phyloP scores from a whole-genome alignment of 306 rosid genomes.

The Comarum palustre region DNA sequence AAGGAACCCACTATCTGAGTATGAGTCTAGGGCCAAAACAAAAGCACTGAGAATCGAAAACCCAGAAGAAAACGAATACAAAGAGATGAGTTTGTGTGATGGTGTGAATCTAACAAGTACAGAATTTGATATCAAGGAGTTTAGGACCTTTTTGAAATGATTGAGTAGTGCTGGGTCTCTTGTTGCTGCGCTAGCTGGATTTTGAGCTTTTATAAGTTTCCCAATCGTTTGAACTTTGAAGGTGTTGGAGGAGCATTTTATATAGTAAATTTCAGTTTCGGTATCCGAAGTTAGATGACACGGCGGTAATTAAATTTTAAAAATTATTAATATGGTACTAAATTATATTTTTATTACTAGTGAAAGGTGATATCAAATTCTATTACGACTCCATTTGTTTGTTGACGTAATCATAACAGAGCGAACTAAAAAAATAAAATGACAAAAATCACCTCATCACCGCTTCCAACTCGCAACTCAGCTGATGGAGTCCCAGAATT shows the following conservation, averaged over 20 bases:
- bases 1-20: neutral
- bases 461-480: too few relatives aligned
- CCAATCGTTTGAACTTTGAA: neutral
- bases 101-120: neutral
- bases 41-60: neutral
- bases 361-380: too few relatives aligned
- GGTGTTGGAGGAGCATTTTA: neutral
- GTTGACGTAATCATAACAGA: too few relatives aligned
- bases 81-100: neutral
- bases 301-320: too few relatives aligned
- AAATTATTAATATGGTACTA: too few relatives aligned
- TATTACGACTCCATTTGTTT: too few relatives aligned
- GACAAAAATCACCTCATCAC: too few relatives aligned
- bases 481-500: too few relatives aligned
- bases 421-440: too few relatives aligned
- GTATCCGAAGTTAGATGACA: too few relatives aligned
- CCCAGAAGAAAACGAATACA: neutral
- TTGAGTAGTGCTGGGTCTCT: slow-evolving; percentile 1
- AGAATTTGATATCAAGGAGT: neutral
- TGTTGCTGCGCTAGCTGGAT: slow-evolving; percentile 2
- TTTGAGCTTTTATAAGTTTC: slow-evolving; percentile 15
- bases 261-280: too few relatives aligned
- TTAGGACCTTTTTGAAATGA: neutral
- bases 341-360: too few relatives aligned
- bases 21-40: neutral